Base-by-base conservation (phyloP, 352 stramenopile genomes). In the Phytophthora colocasiae region DNA sequence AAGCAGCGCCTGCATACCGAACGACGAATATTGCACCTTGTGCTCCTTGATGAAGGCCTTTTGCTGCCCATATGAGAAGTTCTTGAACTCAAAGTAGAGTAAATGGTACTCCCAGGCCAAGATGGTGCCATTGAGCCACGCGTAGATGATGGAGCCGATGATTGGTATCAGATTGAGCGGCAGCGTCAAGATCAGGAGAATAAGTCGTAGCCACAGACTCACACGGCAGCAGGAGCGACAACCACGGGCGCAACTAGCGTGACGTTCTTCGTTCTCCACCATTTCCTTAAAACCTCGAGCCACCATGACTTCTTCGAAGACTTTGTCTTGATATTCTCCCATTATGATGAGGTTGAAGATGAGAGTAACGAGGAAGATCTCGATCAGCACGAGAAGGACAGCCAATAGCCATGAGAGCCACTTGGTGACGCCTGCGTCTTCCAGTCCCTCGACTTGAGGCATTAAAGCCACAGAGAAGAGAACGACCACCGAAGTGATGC, bases 81-180 rank as follows among this genome's bases (percentile, higher is more conserved):
- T 79, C 49, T 87, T 87, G 56, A 90, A 77, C 66, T 91, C 83
- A 62, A 93, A 92, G 63, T 90, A 93, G 61, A 85, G 85, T 31
- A 91, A 66, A 55, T 91, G 83, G 41, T 87, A 81, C 63, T 91
- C 83, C 85, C 85, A 93, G 7, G 75, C 83, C 49, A 90, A 55
- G 48, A 92, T 65, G 17, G 76, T 80, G 61, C 82, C 81, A 66
- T 93, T 91, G 57, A 92, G 66, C 78, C 76, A 91, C 54, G 87
- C 68, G 56, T 85, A 93, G 29, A 81, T 48, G 45, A 88, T 49
- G 27, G 80, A 87, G 46, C 85, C 85, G 50, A 89, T 40, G 41
- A 93, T 58, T 6, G 85, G 85, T 34, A 93, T 70, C 40, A 93
- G 62, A 53, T 92, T 85, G 22, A 93, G 74, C 34, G 85, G 85